Evolutionary conservation across 805 yeast genomes (phyloP).

Genomic region (Candida germanica): DNA sequence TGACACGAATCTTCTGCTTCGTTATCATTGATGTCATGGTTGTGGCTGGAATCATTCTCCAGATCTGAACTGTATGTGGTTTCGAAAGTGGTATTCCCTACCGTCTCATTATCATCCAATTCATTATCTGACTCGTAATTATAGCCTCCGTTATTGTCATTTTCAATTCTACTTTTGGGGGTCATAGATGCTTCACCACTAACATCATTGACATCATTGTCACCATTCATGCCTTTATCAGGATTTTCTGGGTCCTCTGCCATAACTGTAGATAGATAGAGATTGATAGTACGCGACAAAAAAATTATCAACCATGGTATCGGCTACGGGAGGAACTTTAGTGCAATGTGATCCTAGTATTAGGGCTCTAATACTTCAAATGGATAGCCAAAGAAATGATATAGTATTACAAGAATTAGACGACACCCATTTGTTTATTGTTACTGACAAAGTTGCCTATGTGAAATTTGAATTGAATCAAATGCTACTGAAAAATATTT

Average conservation of each 20-base stretch:
- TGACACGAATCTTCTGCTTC: neutral
- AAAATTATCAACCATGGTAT: too few species aligned
- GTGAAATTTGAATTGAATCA: conserved; percentile 76
- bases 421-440: conserved; percentile 84
- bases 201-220: too few species aligned
- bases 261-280: too few species aligned
- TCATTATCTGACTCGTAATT: neutral
- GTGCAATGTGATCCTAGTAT: conserved; percentile 85
- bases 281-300: too few species aligned
- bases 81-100: conserved; percentile 16
- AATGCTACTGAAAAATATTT: conserved; percentile 76
- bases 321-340: conserved; percentile 42
- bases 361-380: conserved; percentile 76
- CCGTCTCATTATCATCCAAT: conserved; percentile 7
- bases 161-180: neutral
- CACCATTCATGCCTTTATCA: too few species aligned
- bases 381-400: conserved; percentile 74
- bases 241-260: neutral
- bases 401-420: conserved; percentile 76
- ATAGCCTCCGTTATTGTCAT: neutral
- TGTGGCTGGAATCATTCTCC: conserved; percentile 3
- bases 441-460: conserved; percentile 68
- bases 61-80: conserved; percentile 14
- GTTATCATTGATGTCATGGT: neutral
- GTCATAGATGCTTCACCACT: too few species aligned